Percentiles rank a stretch among this genome's conserved stretches.
These are phyloP conservation scores for Tuber aestivum DNA, from an alignment of 495 filamentous ascomycete genomes.

Conservation along the genomic window DNA sequence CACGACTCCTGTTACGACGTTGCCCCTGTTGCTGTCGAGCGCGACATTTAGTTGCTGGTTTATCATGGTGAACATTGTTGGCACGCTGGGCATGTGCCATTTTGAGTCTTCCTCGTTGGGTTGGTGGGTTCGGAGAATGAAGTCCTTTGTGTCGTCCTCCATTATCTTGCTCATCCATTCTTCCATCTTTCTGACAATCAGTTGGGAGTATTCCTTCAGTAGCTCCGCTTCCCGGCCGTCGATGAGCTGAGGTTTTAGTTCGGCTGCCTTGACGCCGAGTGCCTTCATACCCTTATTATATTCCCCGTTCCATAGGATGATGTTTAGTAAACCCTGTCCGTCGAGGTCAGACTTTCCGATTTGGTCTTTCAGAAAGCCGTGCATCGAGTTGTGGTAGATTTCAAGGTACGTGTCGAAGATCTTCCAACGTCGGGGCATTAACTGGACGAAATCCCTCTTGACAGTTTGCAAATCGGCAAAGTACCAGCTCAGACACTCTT, in stretches of 20 bases:
- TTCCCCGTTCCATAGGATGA: slow-evolving; percentile 90
- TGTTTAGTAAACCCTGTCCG: slow-evolving; percentile 56
- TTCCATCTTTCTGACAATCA: slow-evolving; percentile 91
- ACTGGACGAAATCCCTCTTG: slow-evolving; percentile 74
- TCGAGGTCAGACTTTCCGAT: slow-evolving; percentile 67
- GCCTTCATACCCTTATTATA: slow-evolving; percentile 95
- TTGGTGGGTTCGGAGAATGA: slow-evolving; percentile 67
- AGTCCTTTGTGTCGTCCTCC: slow-evolving; percentile 67
- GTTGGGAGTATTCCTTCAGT: slow-evolving; percentile 82
- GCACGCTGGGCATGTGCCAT: slow-evolving; percentile 41
- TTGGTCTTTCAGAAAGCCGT: slow-evolving; percentile 74
- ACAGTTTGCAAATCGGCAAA: slow-evolving; percentile 95
- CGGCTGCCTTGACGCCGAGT: slow-evolving; percentile 66
- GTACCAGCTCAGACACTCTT: slow-evolving; percentile 85
- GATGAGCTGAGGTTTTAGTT: slow-evolving; percentile 73
- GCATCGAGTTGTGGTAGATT: slow-evolving; percentile 91
- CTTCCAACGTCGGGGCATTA: slow-evolving; percentile 97
- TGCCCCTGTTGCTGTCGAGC: slow-evolving; percentile 68
- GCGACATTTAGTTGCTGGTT: slow-evolving; percentile 81
- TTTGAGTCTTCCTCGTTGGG: slow-evolving; percentile 60
- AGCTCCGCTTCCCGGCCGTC: slow-evolving; percentile 83
- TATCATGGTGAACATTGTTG: slow-evolving; percentile 91
- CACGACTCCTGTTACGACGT: slow-evolving; percentile 86
- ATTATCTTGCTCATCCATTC: slow-evolving; percentile 96
- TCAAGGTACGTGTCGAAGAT: slow-evolving; percentile 83